A percentile compares a stretch with the other conserved stretches of the same genome.
Conservation (phyloP, 1,139 yeast genomes). For the Zhuliangozyma blackwelliae region DNA sequence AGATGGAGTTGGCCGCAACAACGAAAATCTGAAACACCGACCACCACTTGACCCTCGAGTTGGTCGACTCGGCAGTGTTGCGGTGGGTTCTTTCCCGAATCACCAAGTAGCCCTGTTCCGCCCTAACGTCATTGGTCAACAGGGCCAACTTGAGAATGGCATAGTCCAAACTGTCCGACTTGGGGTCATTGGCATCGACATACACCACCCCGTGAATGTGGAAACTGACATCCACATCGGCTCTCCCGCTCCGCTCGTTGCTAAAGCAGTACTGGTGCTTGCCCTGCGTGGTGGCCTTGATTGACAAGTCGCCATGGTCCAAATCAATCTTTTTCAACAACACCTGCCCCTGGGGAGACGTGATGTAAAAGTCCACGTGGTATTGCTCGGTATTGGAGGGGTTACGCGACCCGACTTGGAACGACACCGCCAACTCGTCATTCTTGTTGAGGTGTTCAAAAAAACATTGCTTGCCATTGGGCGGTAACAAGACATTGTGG, state of each 20-base stretch:
- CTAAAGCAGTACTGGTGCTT: slow-evolving; percentile 87
- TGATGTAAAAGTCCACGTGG: slow-evolving; percentile 65
- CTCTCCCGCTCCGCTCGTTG: slow-evolving; percentile 70
- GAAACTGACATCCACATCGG: slow-evolving; percentile 88
- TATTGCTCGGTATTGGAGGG: slow-evolving; percentile 74
- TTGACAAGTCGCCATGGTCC: slow-evolving; percentile 77
- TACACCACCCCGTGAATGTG: slow-evolving; percentile 92
- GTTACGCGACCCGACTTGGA: slow-evolving; percentile 92
- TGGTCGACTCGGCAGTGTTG: slow-evolving; percentile 97
- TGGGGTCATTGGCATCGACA: slow-evolving; percentile 79
- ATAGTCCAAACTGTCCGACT: slow-evolving; percentile 77
- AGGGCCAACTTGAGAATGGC: slow-evolving; percentile 76
- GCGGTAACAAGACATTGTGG: slow-evolving; percentile 80
- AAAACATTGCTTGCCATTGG: slow-evolving; percentile 85
- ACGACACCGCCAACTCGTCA: slow-evolving; percentile 84
- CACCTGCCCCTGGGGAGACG: slow-evolving; percentile 57
- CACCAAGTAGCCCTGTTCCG: slow-evolving; percentile 88
- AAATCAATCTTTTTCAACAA: slow-evolving; percentile 49
- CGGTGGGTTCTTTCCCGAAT: slow-evolving; percentile 97
- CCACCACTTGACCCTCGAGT: slow-evolving; percentile 98
- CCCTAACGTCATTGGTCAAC: slow-evolving; percentile 79
- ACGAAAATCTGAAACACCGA: slow-evolving; percentile 84
- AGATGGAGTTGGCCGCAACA: slow-evolving; percentile 79
- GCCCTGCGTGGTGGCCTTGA: slow-evolving; percentile 65
- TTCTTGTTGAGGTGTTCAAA: slow-evolving; percentile 76